Evolutionary conservation across 1,284 basidiomycete species (phyloP).

Genomic region (Veloporphyrellus conicus): DNA sequence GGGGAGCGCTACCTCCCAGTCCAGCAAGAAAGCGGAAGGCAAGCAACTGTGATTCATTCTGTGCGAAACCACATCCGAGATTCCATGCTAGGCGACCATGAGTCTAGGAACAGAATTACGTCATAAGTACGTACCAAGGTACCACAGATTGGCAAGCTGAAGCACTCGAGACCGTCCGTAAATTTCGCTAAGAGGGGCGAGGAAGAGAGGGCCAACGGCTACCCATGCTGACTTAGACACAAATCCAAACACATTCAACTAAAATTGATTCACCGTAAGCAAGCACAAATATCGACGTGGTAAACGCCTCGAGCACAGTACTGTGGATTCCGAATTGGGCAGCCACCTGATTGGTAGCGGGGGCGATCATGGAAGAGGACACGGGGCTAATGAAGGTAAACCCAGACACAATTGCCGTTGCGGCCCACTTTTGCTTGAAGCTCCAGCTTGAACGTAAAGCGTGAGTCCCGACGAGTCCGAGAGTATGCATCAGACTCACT

Average conservation of each 20-base stretch:
- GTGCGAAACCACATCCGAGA: slow-evolving; percentile 61
- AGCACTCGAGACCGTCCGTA: slow-evolving; percentile 45
- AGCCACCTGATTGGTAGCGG: slow-evolving; percentile 54
- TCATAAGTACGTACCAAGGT: slow-evolving; percentile 41
- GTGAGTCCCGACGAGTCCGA: background rate
- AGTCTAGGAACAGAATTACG: slow-evolving; percentile 4
- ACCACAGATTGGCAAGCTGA: slow-evolving; percentile 56
- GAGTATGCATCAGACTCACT: slow-evolving; percentile 19
- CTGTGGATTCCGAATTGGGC: slow-evolving; percentile 54
- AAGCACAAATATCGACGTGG: slow-evolving; percentile 65
- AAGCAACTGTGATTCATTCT: slow-evolving; percentile 53
- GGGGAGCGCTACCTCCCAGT: slow-evolving; percentile 60
- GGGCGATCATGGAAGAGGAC: slow-evolving; percentile 64
- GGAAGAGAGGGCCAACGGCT: slow-evolving; percentile 48
- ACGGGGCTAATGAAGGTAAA: slow-evolving; percentile 52
- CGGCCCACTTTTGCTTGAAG: slow-evolving; percentile 45
- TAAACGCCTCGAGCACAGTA: slow-evolving; percentile 51
- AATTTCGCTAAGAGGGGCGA: slow-evolving; percentile 58
- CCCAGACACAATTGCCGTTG: slow-evolving; percentile 44
- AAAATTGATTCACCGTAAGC: slow-evolving; percentile 49
- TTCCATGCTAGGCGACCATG: slow-evolving; percentile 51
- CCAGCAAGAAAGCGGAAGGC: slow-evolving; percentile 65
- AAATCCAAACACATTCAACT: background rate
- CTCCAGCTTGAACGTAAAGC: slow-evolving; percentile 40
- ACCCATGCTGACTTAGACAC: slow-evolving; percentile 21